Base-by-base conservation (phyloP, 306 rosid species). In the Carpinus fangiana region DNA sequence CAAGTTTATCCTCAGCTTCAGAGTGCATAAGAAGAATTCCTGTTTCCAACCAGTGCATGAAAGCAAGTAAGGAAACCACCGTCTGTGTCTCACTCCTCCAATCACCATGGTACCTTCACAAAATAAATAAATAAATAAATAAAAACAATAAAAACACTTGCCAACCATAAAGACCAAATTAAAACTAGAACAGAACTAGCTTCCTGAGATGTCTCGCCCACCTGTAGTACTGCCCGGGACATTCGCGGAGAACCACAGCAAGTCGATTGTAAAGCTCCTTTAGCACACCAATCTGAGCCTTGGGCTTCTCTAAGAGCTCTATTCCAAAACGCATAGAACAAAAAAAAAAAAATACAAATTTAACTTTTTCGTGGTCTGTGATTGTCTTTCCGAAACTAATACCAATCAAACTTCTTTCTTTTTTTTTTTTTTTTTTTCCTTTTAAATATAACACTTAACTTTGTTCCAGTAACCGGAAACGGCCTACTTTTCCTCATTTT, bases 1-100 rank as follows among this genome's bases (percentile, higher is more conserved):
- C 98, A 10, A 95, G 96, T 70, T 85, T 91, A 56, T 91, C 96
- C 85, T 88, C 90, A 3, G 90, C 92, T 74, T 91, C 96, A 65
- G 83, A 71, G 81, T 93, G 98, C 86, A 90, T 74, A 3, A 95
- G 94, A 77, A 95, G 94, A 57, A 68, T 84, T 83, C 90, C 97
- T 1, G 98, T 91, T 83, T 95, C 99, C 73, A 93, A 87, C 99
- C 99, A 95, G 70, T 95, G 89, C 91, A 89, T 85, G 73, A 95
- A 93, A 77, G 93, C 86, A 75, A 95, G 90, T 88, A 88, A 75
- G 0, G 97, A 93, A 80, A 93, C 98, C 74, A 90, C 98, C 4
- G 93, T 60, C 80, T 95, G 99, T 3, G 98, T 95, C 86, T 95
- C 96, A 73, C 92, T 83, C 88, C 73, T 93, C 99, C 99, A 95